Evolutionary conservation across 108 stramenopile genomes (phyloP).

Genomic region (Pseudonitzschia pungens): DNA sequence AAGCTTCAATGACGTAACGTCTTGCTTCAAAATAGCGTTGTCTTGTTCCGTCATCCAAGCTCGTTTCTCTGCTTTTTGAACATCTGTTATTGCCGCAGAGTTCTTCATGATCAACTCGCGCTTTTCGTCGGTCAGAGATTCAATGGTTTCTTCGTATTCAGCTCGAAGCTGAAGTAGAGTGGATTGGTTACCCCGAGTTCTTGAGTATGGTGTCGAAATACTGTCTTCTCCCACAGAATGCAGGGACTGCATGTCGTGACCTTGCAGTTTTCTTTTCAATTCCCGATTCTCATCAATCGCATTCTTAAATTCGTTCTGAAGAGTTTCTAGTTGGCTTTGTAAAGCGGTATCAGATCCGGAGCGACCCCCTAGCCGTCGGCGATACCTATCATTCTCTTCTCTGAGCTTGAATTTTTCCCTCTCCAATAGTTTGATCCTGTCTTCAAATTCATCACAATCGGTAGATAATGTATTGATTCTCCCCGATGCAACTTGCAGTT

Average conservation of each 20-base stretch:
- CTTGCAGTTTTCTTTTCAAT: constrained; percentile 49
- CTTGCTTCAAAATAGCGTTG: constrained; percentile 53
- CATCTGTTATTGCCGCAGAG: constrained; percentile 67
- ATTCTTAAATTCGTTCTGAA: constrained; percentile 70
- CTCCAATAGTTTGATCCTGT: constrained; percentile 45
- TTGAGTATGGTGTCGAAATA: constrained; percentile 25
- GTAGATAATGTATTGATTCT: constrained; percentile 45
- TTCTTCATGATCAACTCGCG: constrained; percentile 82
- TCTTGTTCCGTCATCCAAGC: constrained; percentile 77
- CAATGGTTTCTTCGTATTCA: constrained; percentile 78
- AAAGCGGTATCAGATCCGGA: constrained; percentile 56
- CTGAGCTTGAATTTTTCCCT: constrained; percentile 58
- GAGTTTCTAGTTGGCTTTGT: constrained; percentile 63
- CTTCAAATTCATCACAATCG: constrained; percentile 58
- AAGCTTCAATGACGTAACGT: constrained; percentile 66
- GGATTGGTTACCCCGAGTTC: constrained; percentile 36
- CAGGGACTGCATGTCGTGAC: constrained; percentile 9
- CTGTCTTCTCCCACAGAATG: constrained; percentile 26
- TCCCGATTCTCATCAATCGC: constrained; percentile 69
- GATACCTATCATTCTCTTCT: constrained; percentile 80
- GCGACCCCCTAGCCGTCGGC: constrained; percentile 80
- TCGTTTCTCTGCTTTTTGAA: constrained; percentile 71
- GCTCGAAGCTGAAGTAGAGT: constrained; percentile 58
- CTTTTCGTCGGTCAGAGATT: constrained; percentile 73
- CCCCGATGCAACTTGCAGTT: constrained; percentile 50